These are phyloP conservation scores for Metarhizium anisopliae DNA, from an alignment of 2,329 filamentous ascomycete species.

Conservation along the genomic window DNA sequence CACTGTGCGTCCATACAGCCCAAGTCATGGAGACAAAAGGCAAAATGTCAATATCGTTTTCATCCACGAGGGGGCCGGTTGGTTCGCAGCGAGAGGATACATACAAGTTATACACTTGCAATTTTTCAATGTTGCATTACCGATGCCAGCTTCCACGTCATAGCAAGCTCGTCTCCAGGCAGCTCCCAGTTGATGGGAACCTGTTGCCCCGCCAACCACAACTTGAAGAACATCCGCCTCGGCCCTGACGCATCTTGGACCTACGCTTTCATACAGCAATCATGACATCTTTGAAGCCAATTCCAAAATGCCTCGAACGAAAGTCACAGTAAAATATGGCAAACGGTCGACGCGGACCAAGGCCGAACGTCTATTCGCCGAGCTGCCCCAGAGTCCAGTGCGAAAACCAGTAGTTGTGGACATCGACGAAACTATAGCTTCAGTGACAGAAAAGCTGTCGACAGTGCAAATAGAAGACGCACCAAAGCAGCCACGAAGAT, in stretches of 20 bases:
- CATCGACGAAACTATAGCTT: slow-evolving; percentile 18
- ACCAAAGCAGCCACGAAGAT: slow-evolving; percentile 4
- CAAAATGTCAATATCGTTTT: too few species aligned
- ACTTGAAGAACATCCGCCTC: neutral
- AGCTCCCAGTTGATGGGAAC: too few species aligned
- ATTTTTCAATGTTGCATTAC: too few species aligned
- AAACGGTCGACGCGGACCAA: slow-evolving; percentile 38
- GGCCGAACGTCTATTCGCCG: slow-evolving; percentile 39
- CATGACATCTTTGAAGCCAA: neutral
- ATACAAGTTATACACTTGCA: too few species aligned
- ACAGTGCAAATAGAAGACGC: slow-evolving; percentile 19
- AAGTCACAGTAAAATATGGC: slow-evolving; percentile 40
- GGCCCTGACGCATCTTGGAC: neutral
- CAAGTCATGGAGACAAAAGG: too few species aligned
- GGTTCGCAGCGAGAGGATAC: too few species aligned
- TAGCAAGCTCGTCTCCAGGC: too few species aligned
- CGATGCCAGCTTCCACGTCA: too few species aligned
- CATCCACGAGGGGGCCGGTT: too few species aligned
- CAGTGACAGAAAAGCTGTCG: slow-evolving; percentile 26
- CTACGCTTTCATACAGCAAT: neutral
- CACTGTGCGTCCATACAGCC: too few species aligned
- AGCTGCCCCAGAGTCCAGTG: slow-evolving; percentile 41
- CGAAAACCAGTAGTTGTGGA: slow-evolving; percentile 17
- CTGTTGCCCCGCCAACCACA: slow-evolving; percentile 10
- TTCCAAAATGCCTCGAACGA: slow-evolving; percentile 35